Conservation (phyloP, 2,329 filamentous ascomycete species). For the Pseudogymnoascus sp. region DNA sequence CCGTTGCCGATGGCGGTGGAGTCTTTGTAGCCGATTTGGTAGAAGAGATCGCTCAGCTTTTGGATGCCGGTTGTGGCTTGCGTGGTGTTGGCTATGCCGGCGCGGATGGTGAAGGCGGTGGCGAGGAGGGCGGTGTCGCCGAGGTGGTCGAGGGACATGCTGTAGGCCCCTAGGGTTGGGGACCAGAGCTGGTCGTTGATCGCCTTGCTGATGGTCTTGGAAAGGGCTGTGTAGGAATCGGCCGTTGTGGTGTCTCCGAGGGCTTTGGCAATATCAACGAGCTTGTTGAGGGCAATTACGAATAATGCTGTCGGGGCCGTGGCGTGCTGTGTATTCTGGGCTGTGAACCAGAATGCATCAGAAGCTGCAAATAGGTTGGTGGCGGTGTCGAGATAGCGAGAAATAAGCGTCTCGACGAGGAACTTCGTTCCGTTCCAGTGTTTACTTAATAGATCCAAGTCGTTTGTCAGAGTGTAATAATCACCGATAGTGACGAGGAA, state of each 20-base stretch:
- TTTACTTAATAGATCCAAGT: background rate
- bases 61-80: constrained; percentile 26
- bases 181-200: constrained; percentile 31
- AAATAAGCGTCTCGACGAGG: background rate
- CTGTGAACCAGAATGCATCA: background rate
- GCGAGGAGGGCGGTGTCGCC: constrained; percentile 28
- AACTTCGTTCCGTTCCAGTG: background rate
- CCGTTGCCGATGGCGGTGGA: constrained; percentile 15
- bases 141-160: constrained; percentile 19
- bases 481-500: background rate
- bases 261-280: constrained; percentile 26
- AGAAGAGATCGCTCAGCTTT: constrained; percentile 25
- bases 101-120: constrained; percentile 28
- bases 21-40: constrained; percentile 33
- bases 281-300: constrained; percentile 18
- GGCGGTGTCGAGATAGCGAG: background rate
- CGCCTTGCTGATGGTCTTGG: constrained; percentile 19
- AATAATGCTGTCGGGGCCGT: background rate
- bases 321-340: background rate
- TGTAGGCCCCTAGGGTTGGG: constrained; percentile 25
- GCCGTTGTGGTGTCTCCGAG: constrained; percentile 25
- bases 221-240: constrained; percentile 17
- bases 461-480: background rate
- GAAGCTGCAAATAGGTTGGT: background rate
- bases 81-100: constrained; percentile 27